These are phyloP conservation scores for Kondoa subrosea DNA, from an alignment of 768 basidiomycete genomes.

Conservation along the genomic window DNA sequence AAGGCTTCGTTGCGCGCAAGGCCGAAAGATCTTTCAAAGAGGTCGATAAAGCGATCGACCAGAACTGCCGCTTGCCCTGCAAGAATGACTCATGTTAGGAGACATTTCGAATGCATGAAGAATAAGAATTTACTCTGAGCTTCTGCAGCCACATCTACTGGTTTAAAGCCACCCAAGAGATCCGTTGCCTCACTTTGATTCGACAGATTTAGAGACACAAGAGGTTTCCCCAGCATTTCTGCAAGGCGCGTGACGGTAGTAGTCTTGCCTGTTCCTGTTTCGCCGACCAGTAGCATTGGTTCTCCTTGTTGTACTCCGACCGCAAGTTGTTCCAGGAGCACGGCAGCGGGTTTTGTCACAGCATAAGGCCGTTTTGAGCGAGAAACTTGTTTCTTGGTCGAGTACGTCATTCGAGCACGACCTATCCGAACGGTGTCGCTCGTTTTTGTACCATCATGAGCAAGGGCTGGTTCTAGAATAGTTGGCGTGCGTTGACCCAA, in stretches of 20 bases:
- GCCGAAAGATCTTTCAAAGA: conserved; percentile 78
- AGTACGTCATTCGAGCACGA: conserved; percentile 18
- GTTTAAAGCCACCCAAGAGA: conserved; percentile 85
- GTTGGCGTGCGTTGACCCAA: conserved; percentile 50
- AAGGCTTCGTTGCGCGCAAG: conserved; percentile 74
- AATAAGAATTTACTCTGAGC: conserved; percentile 18
- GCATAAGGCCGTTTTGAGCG: conserved; percentile 51
- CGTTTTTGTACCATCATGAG: conserved; percentile 37
- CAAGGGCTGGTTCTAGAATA: conserved; percentile 51
- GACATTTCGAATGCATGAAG: not conserved
- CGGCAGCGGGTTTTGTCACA: conserved; percentile 65
- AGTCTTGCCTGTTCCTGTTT: conserved; percentile 99
- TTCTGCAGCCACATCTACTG: conserved; percentile 52
- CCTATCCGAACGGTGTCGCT: conserved; percentile 40
- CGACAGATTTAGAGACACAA: conserved; percentile 81
- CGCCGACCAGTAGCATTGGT: conserved; percentile 79
- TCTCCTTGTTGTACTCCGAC: conserved; percentile 55
- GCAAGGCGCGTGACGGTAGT: conserved; percentile 77
- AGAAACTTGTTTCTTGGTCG: conserved; percentile 31
- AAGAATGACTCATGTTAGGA: not conserved
- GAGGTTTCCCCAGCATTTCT: conserved; percentile 50
- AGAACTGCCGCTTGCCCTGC: conserved; percentile 21
- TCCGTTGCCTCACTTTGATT: conserved; percentile 94
- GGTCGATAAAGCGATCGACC: conserved; percentile 45
- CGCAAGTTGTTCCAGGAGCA: conserved; percentile 62